These are phyloP conservation scores for Fagopyrum tataricum DNA, from an alignment of 148 eudicot genomes.

Conservation along the genomic window DNA sequence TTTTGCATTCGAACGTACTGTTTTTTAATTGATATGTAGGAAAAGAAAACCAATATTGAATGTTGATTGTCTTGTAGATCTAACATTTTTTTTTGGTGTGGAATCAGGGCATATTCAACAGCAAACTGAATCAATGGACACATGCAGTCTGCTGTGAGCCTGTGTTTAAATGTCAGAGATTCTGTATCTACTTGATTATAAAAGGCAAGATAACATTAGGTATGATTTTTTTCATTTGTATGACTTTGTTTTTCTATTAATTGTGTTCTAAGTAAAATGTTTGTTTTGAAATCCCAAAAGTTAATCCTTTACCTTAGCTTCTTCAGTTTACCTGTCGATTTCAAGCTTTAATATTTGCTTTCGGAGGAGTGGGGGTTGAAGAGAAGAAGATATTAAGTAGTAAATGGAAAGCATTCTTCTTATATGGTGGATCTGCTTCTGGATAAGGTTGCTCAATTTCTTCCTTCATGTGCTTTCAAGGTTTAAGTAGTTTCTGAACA, in stretches of 20 bases:
- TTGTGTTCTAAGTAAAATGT: neutral
- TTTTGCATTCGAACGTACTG: neutral
- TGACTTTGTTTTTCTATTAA: neutral
- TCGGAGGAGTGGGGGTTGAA: neutral
- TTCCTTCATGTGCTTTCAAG: neutral
- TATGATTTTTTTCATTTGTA: neutral
- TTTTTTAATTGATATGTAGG: neutral
- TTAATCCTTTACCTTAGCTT: neutral
- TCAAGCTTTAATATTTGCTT: neutral
- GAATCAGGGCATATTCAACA: conserved; percentile 1
- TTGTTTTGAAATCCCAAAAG: neutral
- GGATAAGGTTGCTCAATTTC: neutral
- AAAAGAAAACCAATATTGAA: neutral
- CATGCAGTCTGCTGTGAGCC: neutral
- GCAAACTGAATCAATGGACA: neutral
- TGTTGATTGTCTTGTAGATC: neutral
- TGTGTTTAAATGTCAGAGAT: neutral
- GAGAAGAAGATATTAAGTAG: neutral
- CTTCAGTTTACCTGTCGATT: neutral
- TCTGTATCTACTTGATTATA: neutral
- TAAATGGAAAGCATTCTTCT: neutral
- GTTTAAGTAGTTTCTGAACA: neutral
- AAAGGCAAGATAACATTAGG: neutral
- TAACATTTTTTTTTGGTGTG: neutral
- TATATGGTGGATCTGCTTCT: neutral